Evolutionary conservation across 192 early-diverging fungal genomes (phyloP), one percentile per base, ranked within the genome.

Genomic region (Polychytrium aggregatum): DNA sequence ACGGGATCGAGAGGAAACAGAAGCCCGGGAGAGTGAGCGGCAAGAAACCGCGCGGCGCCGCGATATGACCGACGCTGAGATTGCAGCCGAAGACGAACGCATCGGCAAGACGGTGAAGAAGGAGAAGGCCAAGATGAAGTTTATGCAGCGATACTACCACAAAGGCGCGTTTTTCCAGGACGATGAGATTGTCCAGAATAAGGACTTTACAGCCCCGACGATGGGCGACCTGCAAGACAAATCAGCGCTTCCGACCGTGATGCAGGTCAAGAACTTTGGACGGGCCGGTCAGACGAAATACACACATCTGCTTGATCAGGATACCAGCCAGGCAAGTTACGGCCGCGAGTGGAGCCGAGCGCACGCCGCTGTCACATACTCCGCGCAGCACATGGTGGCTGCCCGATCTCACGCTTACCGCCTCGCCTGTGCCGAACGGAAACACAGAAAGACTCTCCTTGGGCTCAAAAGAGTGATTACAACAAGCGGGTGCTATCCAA

Each of bases 181-280:
- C 41, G 63, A 61, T 49, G 59, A 46, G 45, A 74, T 79, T 27
- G 53, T 63, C 0, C 63, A 71, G 2, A 70, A 73, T 33, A 70
- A 67, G 0, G 52, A 89, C 36, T 57, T 79, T 27, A 64, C 76
- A 36, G 69, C 61, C 29, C 74, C 87, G n/a, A 90, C 87, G 6
- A 53, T 78, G 3, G 81, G 83, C 43, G 84, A 86, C 61, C 63
- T 65, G 46, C 59, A 67, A 44, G 72, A 79, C 37, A 86, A 80
- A 55, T 68, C 82, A n/a, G 53, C 74, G 9, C 63, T 93, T 13
- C 90, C 90, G 26, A 76, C 78, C 44, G 77, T 93, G 7, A 88
- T 91, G 83, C 86, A 88, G 59, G 88, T 90, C 30, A 86, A 88
- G 52, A 89, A 90, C 50, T 93, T 91, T 76, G 90, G 90, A 39